Conservation (phyloP, 148 eudicot genomes). For the Dysphania ambrosioides region DNA sequence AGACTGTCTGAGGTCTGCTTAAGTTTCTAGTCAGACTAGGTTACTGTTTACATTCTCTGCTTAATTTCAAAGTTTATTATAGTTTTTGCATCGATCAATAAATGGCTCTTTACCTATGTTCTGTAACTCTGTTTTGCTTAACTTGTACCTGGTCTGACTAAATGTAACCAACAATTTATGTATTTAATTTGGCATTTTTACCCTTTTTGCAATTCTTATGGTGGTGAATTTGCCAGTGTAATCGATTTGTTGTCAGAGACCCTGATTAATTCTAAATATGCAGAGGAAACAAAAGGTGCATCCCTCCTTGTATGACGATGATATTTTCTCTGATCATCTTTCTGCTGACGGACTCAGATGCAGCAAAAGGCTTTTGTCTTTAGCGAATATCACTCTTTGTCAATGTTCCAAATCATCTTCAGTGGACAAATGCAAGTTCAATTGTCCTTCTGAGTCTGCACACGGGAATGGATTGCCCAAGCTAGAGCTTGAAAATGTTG, state of each 20-base stretch:
- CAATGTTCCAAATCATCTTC: slow-evolving; percentile 45
- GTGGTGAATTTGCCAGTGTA: background rate
- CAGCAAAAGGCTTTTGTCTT: slow-evolving; percentile 51
- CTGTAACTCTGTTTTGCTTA: too few species aligned
- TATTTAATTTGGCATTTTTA: too few species aligned
- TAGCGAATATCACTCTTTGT: slow-evolving; percentile 38
- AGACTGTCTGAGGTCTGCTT: too few species aligned
- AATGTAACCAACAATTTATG: too few species aligned
- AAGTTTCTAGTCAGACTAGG: too few species aligned
- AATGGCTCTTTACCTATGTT: too few species aligned
- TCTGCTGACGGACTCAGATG: slow-evolving; percentile 43
- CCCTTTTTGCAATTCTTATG: background rate
- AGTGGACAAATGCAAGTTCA: slow-evolving; percentile 21
- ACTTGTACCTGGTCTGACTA: too few species aligned
- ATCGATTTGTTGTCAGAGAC: slow-evolving; percentile 7
- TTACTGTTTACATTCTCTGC: too few species aligned
- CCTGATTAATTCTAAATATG: slow-evolving; percentile 19
- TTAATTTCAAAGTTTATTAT: too few species aligned
- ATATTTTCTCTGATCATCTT: slow-evolving; percentile 24
- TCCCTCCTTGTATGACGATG: slow-evolving; percentile 69
- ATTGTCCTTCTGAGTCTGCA: slow-evolving; percentile 17
- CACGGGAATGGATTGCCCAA: slow-evolving; percentile 16
- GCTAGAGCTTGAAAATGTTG: slow-evolving; percentile 23
- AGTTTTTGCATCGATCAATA: too few species aligned
- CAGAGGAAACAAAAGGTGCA: slow-evolving; percentile 65